A percentile compares a stretch with the other conserved stretches of the same genome.
Evolutionary conservation across 2,329 filamentous ascomycete genomes (phyloP).

Genomic region (Fulvia fulva): DNA sequence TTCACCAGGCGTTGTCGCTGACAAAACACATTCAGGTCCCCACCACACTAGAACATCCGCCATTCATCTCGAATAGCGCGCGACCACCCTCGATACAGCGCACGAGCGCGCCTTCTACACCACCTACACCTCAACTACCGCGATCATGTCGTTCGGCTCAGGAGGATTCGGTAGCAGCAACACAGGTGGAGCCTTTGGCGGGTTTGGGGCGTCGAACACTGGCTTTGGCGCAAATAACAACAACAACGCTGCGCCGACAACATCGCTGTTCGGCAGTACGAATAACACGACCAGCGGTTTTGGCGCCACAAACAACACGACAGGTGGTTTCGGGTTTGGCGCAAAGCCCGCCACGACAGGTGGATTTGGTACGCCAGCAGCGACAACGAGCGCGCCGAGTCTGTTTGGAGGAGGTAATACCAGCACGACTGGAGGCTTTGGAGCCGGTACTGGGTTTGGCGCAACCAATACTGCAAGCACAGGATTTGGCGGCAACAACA

Average conservation of each 20-base stretch:
- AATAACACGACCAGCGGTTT: conserved; percentile 12
- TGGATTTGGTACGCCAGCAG: conserved; percentile 19
- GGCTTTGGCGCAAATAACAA: conserved; percentile 24
- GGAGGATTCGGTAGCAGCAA: conserved; percentile 16
- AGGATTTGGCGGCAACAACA: conserved; percentile 30
- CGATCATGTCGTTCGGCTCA: conserved; percentile 22
- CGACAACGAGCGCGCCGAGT: conserved; percentile 30
- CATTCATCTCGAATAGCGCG: neutral
- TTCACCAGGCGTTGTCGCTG: neutral
- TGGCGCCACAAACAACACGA: conserved; percentile 17
- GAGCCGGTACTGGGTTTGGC: conserved; percentile 22
- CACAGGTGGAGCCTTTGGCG: conserved; percentile 25
- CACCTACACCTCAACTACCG: neutral
- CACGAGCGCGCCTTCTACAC: neutral
- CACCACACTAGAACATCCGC: neutral
- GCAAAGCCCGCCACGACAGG: conserved; percentile 21
- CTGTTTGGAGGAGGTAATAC: conserved; percentile 29
- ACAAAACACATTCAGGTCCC: neutral
- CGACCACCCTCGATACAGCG: neutral
- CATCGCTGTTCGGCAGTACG: conserved; percentile 22
- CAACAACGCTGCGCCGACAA: conserved; percentile 19
- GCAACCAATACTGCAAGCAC: conserved; percentile 14
- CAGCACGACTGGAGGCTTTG: conserved; percentile 24
- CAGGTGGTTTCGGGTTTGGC: conserved; percentile 21
- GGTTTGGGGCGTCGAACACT: conserved; percentile 8